Evolutionary conservation across 352 stramenopile genomes (phyloP), one percentile per base, ranked within the genome.

Genomic region (Vaucheria bursata): DNA sequence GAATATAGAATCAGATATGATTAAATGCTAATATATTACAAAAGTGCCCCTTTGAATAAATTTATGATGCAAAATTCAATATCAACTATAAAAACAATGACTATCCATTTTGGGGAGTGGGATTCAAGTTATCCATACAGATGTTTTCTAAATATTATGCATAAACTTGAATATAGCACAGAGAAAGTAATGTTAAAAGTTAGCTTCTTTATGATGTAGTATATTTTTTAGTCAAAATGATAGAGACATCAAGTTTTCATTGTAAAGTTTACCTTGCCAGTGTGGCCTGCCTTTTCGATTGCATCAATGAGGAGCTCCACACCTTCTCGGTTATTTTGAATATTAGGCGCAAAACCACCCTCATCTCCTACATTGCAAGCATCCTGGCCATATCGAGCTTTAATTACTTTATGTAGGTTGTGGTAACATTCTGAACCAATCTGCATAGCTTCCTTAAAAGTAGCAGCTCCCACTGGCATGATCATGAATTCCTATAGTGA

Each of bases 351-450:
- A 83, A 97, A 97, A 75, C 92, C 92, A 78, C 92, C 92, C 84
- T 97, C 92, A 84, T 97, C 92, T 50, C 90, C 90, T 76, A 96
- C 93, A 79, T 96, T 92, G 73, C 89, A 94, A 34, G 91, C 91
- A 86, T 97, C 91, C 77, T 91, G 90, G 79, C 92, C 92, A 85
- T 96, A 96, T 84, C 94, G 94, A 34, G 86, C 86, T 86, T 95
- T 95, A 87, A 97, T 97, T 37, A 97, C 89, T 73, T 86, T 91
- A 84, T 93, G 92, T 12, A 96, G 82, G 79, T 89, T 88, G 85
- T 95, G 90, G 88, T 96, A 97, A 34, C 77, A 68, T 86, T 97
- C 92, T 78, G 90, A 95, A 80, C 91, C 92, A 82, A 97, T 96
- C 74, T 88, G 85, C 89, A 96, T 94, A 72, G 89, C 88, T 85